Evolutionary conservation across 2,329 filamentous ascomycete species (phyloP), one percentile per base, ranked within the genome.

Genomic region (Bipolaris zeicola): DNA sequence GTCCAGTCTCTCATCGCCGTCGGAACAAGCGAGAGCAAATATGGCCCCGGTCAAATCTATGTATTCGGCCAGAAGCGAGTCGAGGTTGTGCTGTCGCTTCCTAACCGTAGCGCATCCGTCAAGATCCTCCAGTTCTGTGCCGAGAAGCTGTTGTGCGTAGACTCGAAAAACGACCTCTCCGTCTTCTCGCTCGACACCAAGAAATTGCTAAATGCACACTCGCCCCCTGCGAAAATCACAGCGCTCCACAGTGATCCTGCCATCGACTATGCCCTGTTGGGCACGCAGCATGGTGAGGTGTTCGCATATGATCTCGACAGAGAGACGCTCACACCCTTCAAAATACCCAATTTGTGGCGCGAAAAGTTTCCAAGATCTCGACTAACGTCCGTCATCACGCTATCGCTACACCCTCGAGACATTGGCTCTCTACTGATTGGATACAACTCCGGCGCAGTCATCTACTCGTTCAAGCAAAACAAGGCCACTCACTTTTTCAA

Each of bases 391-490:
- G 81, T 98, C 33, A 84, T 97, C 16, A 89, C 89, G 14, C 80
- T 99, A 70, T 86, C 92, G 57, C 83, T 98, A 65, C 95, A 98
- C 70, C 93, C 95, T 2, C 85, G 92, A 66, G 95, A 99, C 72
- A 91, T 98, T 63, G 95, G 95, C 4, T 92, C 92, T 69, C 81
- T 99, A 24, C 78, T 99, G 55, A 90, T 99, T 55, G 93, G 89
- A n/a, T 99, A 98, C 74, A 86, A 86, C 0, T 87, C 94, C 64
- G 95, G 95, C 13, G 92, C 91, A 5, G 91, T 91, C 44, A 85
- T 95, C 58, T 99, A 96, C 77, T 96, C 92, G 2, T 96, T 99
- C 82, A 98, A 99, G 79, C 90, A 96, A 74, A 93, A 92, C 70
- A 84, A 88, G 57, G 83, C 91, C 0, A 80, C 87, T 44, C 89